Evolutionary conservation across 1,284 basidiomycete genomes (phyloP), one percentile per base, ranked within the genome.

Genomic region (Irpex sp.): DNA sequence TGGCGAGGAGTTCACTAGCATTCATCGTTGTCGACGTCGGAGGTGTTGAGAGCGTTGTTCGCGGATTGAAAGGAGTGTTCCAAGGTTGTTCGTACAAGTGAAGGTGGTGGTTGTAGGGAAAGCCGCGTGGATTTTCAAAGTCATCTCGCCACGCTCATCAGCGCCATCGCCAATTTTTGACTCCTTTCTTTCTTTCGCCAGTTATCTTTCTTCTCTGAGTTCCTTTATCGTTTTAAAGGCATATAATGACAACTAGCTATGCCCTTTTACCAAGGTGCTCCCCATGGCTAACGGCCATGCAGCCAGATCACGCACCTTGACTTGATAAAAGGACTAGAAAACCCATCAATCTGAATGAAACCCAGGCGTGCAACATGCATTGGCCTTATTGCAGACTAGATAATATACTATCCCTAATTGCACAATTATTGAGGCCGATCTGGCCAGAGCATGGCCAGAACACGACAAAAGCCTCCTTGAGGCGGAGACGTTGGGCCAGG

Each of bases 1-100:
- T 94, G 72, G 89, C 86, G 74, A 97, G 88, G 67, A 96, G 87
- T 77, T 93, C 89, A 67, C 87, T 90, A 70, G 92, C 93, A 82
- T 94, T 93, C 94, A 96, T 96, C 75, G 78, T 86, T 75, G 73
- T 69, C 40, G 58, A 69, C 58, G 44, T 60, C 61, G 52, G 64
- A 59, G 63, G 52, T 52, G 64, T 36, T 58, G 64, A 60, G 26
- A 58, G 60, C 19, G 57, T 55, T n/a, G 61, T 52, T 4, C 19
- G n/a, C 21, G 36, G 26, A 56, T 49, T 19, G 57, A 40, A 62
- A 61, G 51, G 62, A 57, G 59, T 65, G 59, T 65, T 60, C 48
- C n/a, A 60, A 61, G 21, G 62, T 65, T 62, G 64, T 65, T 62
- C 64, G 64, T 64, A 67, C 57, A 56, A 57, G 59, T 17, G 26